Evolutionary conservation across 2,329 filamentous ascomycete genomes (phyloP).

Genomic region (Calonectria pauciramosa): DNA sequence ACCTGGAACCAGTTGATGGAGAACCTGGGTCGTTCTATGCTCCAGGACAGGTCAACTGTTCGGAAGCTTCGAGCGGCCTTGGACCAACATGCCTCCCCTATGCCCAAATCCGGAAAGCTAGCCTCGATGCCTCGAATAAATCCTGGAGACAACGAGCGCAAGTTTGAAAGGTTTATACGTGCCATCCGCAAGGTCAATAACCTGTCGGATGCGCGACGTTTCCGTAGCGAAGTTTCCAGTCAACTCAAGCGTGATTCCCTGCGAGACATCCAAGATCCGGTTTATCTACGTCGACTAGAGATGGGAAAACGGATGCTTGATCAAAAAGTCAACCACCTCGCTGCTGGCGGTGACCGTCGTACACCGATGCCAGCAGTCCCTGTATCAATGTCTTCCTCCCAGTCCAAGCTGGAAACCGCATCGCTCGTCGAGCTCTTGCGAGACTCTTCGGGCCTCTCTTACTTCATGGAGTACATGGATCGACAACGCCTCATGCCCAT

Average conservation of each 20-base stretch:
- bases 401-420: constrained; percentile 80
- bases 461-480: constrained; percentile 99
- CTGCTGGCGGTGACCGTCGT: constrained; percentile 72
- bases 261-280: constrained; percentile 83
- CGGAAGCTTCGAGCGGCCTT: constrained; percentile 91
- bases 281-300: constrained; percentile 90
- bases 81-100: constrained; percentile 92
- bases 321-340: constrained; percentile 87
- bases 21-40: constrained; percentile 84
- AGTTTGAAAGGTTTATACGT: constrained; percentile 94
- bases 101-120: constrained; percentile 74
- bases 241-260: constrained; percentile 89
- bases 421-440: constrained; percentile 88
- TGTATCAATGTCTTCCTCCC: constrained; percentile 45
- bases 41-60: constrained; percentile 96
- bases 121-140: constrained; percentile 82
- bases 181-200: constrained; percentile 91
- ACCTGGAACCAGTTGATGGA: constrained; percentile 98
- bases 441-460: constrained; percentile 91
- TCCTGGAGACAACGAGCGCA: constrained; percentile 88
- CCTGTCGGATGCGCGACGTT: constrained; percentile 90
- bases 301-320: constrained; percentile 93
- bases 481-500: constrained; percentile 87
- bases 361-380: constrained; percentile 42
- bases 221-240: constrained; percentile 91